These are phyloP conservation scores for Thuja plicata DNA, from an alignment of 83 land plant genomes.

Conservation along the genomic window DNA sequence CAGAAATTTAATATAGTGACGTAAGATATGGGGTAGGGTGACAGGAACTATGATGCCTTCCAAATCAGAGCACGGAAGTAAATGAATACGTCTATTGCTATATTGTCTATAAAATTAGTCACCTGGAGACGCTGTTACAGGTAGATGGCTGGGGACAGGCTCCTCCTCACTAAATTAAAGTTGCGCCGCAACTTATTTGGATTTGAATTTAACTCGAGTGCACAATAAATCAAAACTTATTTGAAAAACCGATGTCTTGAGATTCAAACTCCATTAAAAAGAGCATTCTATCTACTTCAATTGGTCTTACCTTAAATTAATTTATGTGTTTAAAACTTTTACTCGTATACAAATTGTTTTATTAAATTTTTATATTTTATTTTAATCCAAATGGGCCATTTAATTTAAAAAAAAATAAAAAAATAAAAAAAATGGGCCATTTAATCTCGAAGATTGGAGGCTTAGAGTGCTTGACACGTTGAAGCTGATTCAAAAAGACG, in stretches of 20 bases:
- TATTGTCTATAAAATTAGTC: no score
- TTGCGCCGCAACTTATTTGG: background rate
- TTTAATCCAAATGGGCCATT: background rate
- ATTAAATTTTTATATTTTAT: background rate
- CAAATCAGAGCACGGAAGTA: background rate
- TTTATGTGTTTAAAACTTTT: no score
- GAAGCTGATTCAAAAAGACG: background rate
- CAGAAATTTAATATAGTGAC: background rate
- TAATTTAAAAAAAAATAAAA: no score
- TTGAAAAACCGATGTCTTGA: background rate
- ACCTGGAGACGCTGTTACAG: background rate
- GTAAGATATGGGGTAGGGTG: background rate
- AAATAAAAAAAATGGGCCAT: no score
- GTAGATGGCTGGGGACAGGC: background rate
- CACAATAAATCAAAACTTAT: background rate
- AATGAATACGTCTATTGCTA: background rate
- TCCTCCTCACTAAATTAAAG: background rate
- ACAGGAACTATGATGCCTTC: background rate
- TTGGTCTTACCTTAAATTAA: background rate
- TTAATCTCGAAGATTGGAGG: background rate
- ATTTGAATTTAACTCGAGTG: background rate
- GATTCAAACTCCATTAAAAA: background rate
- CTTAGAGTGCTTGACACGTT: background rate
- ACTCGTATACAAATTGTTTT: background rate
- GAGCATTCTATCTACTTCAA: background rate